Conservation (phyloP, 345 rosid species). For the Gossypium anomalum region DNA sequence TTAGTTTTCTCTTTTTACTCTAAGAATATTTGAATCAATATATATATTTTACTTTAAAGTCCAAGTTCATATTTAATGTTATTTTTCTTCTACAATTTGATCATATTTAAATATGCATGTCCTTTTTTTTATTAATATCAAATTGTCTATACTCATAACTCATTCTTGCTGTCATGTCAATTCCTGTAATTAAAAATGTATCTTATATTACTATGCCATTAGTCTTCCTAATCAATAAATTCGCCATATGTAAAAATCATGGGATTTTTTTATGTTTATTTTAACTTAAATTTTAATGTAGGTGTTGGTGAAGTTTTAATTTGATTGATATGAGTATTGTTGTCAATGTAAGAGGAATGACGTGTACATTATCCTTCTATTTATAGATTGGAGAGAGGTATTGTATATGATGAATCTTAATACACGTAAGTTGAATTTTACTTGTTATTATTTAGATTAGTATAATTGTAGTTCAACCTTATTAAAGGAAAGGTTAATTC, state of each 20-base stretch:
- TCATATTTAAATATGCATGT: not conserved
- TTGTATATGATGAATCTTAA: too few relatives aligned
- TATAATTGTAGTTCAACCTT: too few relatives aligned
- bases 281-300: too few relatives aligned
- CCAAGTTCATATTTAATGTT: not conserved
- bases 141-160: not conserved
- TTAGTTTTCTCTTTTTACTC: not conserved
- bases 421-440: too few relatives aligned
- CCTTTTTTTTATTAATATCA: not conserved
- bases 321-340: too few relatives aligned
- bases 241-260: too few relatives aligned
- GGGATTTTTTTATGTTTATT: too few relatives aligned
- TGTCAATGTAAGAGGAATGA: too few relatives aligned
- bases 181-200: not conserved
- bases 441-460: too few relatives aligned
- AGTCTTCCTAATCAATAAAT: not conserved
- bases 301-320: too few relatives aligned
- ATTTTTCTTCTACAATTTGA: not conserved
- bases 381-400: fast-evolving
- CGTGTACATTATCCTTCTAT: fast-evolving
- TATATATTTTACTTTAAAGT: not conserved
- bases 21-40: not conserved
- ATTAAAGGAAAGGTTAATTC: too few relatives aligned
- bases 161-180: constrained; percentile 11
- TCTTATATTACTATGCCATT: not conserved